A percentile compares a stretch with the other conserved stretches of the same genome.
These are phyloP conservation scores for Cladophialophora psammophila DNA, from an alignment of 2,329 filamentous ascomycete species.

Conservation along the genomic window DNA sequence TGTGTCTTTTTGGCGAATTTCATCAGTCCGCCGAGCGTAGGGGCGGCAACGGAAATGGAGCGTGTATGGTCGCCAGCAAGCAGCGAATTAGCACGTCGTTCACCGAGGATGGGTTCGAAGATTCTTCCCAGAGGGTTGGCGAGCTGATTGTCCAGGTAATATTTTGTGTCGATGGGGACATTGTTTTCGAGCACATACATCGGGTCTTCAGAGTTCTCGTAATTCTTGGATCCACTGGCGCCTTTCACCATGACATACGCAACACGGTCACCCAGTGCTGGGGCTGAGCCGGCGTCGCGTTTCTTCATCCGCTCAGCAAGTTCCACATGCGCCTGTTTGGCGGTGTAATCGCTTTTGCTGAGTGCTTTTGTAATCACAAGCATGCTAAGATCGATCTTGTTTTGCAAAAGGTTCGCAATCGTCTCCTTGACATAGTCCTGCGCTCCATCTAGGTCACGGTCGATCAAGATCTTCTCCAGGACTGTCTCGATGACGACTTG, in stretches of 20 bases:
- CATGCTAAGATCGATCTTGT: constrained; percentile 99
- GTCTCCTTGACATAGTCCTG: constrained; percentile 97
- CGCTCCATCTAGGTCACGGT: constrained; percentile 86
- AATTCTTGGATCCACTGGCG: constrained; percentile 87
- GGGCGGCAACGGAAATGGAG: constrained; percentile 90
- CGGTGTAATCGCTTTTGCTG: constrained; percentile 85
- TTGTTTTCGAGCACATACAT: constrained; percentile 98
- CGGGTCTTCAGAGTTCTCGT: constrained; percentile 95
- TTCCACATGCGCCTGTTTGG: constrained; percentile 95
- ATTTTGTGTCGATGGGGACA: constrained; percentile 95
- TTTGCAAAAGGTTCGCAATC: constrained; percentile 93
- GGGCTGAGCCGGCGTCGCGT: constrained; percentile 92
- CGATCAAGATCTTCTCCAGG: constrained; percentile 92
- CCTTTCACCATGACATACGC: constrained; percentile 98
- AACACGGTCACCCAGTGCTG: constrained; percentile 90
- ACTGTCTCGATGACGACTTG: constrained; percentile 98
- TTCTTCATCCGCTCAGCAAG: constrained; percentile 96
- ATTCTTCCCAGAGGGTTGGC: constrained; percentile 93
- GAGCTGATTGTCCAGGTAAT: constrained; percentile 98
- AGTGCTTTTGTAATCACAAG: constrained; percentile 98
- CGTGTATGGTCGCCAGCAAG: constrained; percentile 93
- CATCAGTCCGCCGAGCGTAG: constrained; percentile 92
- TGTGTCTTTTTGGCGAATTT: constrained; percentile 98
- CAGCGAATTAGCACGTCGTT: constrained; percentile 85
- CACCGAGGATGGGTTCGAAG: constrained; percentile 96